phyloP scores from a whole-genome alignment of 2,329 filamentous ascomycete genomes.

The Claviceps sp. region DNA sequence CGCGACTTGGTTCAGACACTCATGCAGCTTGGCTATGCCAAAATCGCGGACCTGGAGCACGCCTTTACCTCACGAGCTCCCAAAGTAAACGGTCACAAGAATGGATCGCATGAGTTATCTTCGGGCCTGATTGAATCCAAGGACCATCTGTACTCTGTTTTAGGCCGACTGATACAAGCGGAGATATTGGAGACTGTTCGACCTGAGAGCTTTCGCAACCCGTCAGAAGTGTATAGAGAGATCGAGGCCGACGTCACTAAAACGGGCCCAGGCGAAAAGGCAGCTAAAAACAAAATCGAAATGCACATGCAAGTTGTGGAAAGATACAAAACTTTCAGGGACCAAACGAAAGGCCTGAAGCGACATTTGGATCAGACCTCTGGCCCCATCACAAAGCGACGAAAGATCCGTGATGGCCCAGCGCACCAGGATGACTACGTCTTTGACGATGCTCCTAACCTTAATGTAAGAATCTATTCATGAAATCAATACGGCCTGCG shows the following conservation, averaged over 20 bases:
- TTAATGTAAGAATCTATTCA: conserved; percentile 34
- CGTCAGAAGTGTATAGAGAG: conserved; percentile 45
- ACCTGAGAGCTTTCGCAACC: conserved; percentile 42
- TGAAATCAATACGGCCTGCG: not conserved
- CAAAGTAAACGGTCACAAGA: conserved; percentile 21
- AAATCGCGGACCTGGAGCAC: conserved; percentile 54
- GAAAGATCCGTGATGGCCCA: conserved; percentile 39
- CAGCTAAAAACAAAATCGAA: conserved; percentile 50
- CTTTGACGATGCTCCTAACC: conserved; percentile 27
- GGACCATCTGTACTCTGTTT: conserved; percentile 33
- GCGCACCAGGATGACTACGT: conserved; percentile 13
- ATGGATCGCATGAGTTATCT: conserved; percentile 18
- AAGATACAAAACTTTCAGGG: conserved; percentile 38
- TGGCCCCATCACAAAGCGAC: conserved; percentile 32
- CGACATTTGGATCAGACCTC: conserved; percentile 33
- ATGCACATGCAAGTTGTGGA: conserved; percentile 42
- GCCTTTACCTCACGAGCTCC: conserved; percentile 36
- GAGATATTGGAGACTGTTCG: conserved; percentile 56
- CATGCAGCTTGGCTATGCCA: conserved; percentile 64
- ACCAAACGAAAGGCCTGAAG: conserved; percentile 37
- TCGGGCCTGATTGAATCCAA: conserved; percentile 29
- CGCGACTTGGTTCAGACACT: conserved; percentile 62
- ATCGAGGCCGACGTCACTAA: conserved; percentile 50
- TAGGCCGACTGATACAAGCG: conserved; percentile 44
- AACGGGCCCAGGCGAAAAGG: conserved; percentile 27